Conservation (phyloP, 106 monocot genomes). For the Alisma plantagoaquatica region DNA sequence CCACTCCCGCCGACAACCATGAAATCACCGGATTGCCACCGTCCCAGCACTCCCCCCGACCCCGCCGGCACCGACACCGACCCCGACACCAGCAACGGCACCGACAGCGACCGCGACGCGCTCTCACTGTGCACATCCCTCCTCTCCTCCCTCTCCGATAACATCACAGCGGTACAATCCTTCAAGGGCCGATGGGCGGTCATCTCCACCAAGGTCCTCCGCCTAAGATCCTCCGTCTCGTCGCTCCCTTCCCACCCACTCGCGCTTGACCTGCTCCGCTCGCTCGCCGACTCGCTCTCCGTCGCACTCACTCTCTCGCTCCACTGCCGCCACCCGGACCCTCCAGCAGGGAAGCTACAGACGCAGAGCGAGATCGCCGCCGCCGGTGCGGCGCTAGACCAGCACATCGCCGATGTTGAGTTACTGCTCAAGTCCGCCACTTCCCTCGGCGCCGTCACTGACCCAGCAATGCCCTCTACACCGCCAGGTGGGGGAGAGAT, state of each 20-base stretch:
- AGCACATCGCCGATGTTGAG: slow-evolving; percentile 35
- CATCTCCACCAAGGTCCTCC: slow-evolving; percentile 28
- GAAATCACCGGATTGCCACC: slow-evolving; percentile 27
- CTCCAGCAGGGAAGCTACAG: slow-evolving; percentile 54
- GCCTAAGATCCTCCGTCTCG: slow-evolving; percentile 26
- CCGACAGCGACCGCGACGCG: neutral
- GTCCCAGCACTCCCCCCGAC: neutral
- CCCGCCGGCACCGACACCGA: no score
- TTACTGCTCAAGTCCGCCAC: slow-evolving; percentile 27
- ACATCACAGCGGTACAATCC: slow-evolving; percentile 28
- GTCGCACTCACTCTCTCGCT: slow-evolving; percentile 26
- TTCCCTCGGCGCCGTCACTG: slow-evolving; percentile 16
- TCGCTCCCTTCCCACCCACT: slow-evolving; percentile 13
- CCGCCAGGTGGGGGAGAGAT: no score
- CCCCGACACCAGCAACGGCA: no score
- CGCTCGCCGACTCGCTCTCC: slow-evolving; percentile 33
- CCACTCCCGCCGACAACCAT: slow-evolving; percentile 19
- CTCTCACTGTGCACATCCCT: slow-evolving; percentile 18
- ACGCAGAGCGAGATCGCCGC: slow-evolving; percentile 55
- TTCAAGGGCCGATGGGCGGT: slow-evolving; percentile 45
- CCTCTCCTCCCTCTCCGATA: slow-evolving; percentile 21
- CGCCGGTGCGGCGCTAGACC: slow-evolving; percentile 26
- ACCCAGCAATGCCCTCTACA: no score
- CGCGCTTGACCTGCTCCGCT: slow-evolving; percentile 26
- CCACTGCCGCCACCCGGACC: slow-evolving; percentile 23